Conservation (phyloP, 179 eudicot species). For the Heliamphora pulchella region DNA sequence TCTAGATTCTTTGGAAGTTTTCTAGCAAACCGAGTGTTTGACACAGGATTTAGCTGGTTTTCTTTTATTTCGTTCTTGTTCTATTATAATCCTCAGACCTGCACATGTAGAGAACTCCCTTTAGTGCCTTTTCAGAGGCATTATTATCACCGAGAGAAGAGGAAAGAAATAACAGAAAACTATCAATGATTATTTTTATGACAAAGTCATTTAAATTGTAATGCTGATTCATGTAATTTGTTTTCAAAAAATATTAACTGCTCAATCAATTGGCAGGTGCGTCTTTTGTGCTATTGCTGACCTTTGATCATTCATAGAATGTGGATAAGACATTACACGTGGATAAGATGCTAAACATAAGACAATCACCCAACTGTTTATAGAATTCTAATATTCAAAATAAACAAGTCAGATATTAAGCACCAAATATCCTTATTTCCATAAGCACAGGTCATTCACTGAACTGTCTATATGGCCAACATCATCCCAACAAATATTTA, state of each 20-base stretch:
- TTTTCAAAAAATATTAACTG: slow-evolving; percentile 6
- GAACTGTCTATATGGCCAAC: neutral
- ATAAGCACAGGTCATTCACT: neutral
- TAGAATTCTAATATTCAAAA: neutral
- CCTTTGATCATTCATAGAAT: neutral
- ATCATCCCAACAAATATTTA: neutral
- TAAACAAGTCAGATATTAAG: neutral
- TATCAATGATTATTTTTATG: neutral
- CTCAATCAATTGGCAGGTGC: slow-evolving; percentile 4
- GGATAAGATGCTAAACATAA: no score
- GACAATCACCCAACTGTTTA: no score
- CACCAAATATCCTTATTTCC: neutral
- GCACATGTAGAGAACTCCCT: no score
- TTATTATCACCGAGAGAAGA: no score
- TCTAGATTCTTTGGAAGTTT: no score
- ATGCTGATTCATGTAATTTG: neutral
- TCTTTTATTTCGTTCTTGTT: no score
- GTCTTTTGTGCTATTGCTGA: neutral
- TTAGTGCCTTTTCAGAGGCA: no score
- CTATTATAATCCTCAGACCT: no score
- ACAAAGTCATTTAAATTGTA: neutral
- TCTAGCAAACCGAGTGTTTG: no score
- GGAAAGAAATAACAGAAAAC: no score
- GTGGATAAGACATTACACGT: neutral
- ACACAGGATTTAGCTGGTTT: no score